A percentile compares a stretch with the other conserved stretches of the same genome.
Evolutionary conservation across 352 stramenopile genomes (phyloP).

Genomic region (Phytophthora citricola): DNA sequence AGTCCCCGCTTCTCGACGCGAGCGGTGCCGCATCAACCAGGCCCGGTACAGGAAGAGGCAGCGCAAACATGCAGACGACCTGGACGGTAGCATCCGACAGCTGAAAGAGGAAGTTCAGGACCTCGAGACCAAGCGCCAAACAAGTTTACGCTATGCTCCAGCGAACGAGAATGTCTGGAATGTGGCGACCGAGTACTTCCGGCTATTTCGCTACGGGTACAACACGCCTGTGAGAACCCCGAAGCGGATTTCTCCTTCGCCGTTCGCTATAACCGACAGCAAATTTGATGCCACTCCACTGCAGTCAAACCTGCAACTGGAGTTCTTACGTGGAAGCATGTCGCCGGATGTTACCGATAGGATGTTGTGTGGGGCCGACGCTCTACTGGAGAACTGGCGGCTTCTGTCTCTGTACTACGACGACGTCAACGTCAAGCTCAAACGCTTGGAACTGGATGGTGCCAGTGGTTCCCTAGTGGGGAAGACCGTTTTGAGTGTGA

Average conservation of each 20-base stretch:
- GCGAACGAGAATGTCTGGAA: constrained; percentile 9
- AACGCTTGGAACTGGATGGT: constrained; percentile 18
- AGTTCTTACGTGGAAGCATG: constrained; percentile 7
- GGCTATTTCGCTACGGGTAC: constrained; percentile 17
- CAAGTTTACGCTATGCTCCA: neutral
- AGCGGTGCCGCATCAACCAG: constrained; percentile 17
- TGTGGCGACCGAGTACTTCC: constrained; percentile 15
- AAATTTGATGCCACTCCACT: neutral
- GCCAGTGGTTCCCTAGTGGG: constrained; percentile 2
- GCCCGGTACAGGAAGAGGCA: constrained; percentile 14
- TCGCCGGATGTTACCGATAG: constrained; percentile 6
- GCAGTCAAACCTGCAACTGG: neutral
- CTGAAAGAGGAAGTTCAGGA: constrained; percentile 7
- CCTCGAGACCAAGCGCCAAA: neutral
- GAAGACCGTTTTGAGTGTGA: constrained; percentile 1
- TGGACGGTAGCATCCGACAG: neutral
- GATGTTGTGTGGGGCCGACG: constrained; percentile 10
- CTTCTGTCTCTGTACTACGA: constrained; percentile 13
- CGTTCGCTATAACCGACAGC: neutral
- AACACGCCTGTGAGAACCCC: neutral
- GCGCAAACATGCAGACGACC: neutral
- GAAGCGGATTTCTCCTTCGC: neutral
- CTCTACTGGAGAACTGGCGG: constrained; percentile 22
- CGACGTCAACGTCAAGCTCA: constrained; percentile 19
- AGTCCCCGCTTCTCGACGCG: constrained; percentile 5